Evolutionary conservation across 140 eudicot genomes (phyloP).

Genomic region (Erigeron philadelphicus): DNA sequence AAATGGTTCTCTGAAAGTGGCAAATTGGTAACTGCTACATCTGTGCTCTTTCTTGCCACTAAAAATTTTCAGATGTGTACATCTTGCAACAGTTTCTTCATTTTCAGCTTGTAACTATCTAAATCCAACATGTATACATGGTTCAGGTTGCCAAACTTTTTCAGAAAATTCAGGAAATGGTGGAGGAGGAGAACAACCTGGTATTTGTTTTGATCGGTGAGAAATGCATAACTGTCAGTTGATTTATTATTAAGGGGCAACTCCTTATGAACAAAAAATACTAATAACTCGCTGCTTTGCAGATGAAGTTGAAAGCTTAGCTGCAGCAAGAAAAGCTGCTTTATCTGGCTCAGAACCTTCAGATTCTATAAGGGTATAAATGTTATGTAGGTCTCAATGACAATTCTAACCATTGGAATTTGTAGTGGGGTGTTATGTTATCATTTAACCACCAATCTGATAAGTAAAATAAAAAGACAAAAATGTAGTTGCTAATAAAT

Average conservation of each 20-base stretch:
- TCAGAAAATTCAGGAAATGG: conserved; percentile 97
- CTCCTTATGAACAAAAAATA: not conserved
- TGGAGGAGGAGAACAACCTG: conserved; percentile 86
- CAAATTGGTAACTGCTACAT: conserved; percentile 57
- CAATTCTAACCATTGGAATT: conserved; percentile 1
- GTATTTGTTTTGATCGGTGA: conserved; percentile 97
- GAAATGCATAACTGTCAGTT: conserved; percentile 23
- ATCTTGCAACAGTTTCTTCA: conserved; percentile 7
- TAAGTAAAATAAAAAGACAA: not conserved
- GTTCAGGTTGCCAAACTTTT: conserved; percentile 94
- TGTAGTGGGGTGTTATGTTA: not conserved
- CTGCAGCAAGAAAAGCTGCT: conserved; percentile 97
- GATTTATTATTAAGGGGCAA: not conserved
- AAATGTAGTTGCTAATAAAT: conserved; percentile 7
- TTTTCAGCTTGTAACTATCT: not conserved
- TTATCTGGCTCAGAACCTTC: conserved; percentile 99
- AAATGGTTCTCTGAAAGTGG: conserved; percentile 99
- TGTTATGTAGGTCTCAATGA: not conserved
- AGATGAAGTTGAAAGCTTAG: conserved; percentile 99
- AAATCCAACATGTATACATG: conserved; percentile 16
- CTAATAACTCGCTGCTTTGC: conserved; percentile 21
- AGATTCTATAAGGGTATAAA: conserved; percentile 87
- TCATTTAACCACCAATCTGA: not conserved
- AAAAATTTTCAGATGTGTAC: not conserved
- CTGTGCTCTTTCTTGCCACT: conserved; percentile 6